phyloP scores from a whole-genome alignment of 176 grass and related monocot genomes.

The Ananas comosus region DNA sequence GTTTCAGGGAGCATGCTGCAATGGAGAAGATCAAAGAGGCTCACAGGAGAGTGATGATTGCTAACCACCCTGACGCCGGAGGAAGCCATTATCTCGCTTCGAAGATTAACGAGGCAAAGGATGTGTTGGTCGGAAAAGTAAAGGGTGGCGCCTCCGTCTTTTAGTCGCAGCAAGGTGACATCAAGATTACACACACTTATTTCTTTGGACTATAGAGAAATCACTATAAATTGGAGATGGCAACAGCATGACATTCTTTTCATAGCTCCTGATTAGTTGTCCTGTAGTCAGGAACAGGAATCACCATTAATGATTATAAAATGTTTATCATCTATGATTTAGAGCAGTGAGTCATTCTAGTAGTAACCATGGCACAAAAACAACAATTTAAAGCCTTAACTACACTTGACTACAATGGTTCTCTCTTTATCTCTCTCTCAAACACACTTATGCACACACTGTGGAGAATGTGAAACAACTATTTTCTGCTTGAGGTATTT shows the following conservation, averaged over 20 bases:
- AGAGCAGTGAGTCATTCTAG: too few relatives aligned
- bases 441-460: too few relatives aligned
- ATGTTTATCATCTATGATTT: too few relatives aligned
- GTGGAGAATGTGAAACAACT: too few relatives aligned
- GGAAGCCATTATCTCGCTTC: conserved; percentile 90
- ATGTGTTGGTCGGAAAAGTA: conserved; percentile 49
- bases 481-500: too few relatives aligned
- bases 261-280: conserved; percentile 6
- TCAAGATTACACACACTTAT: not conserved
- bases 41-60: conserved; percentile 81
- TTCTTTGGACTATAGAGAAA: not conserved
- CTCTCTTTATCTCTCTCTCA: too few relatives aligned
- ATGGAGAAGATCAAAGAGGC: conserved; percentile 79
- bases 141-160: conserved; percentile 37
- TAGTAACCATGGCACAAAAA: too few relatives aligned
- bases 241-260: not conserved
- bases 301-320: not conserved
- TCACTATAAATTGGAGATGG: not conserved
- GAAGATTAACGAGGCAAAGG: conserved; percentile 90
- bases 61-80: conserved; percentile 80
- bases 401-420: too few relatives aligned
- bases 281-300: not conserved
- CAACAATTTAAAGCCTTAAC: too few relatives aligned
- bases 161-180: conserved; percentile 20
- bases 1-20: conserved; percentile 58